Percentiles rank a stretch among this genome's conserved stretches.
Evolutionary conservation across 495 filamentous ascomycete genomes (phyloP).

Genomic region (Tuber microsphaerosporum): DNA sequence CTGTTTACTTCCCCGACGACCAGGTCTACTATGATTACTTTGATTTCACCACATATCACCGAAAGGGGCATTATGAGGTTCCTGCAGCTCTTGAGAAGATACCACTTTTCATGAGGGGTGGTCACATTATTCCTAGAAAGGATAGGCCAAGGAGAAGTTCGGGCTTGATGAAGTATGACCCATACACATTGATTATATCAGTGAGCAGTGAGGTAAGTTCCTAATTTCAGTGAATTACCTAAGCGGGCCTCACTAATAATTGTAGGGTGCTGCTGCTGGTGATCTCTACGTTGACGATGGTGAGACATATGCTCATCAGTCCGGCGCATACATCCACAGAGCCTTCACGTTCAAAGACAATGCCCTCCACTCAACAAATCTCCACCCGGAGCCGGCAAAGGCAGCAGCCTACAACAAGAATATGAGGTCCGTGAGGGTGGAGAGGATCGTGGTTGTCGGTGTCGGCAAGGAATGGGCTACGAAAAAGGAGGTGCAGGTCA

Average conservation of each 20-base stretch:
- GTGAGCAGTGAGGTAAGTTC: constrained; percentile 57
- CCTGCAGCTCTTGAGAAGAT: constrained; percentile 74
- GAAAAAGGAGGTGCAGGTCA: constrained; percentile 61
- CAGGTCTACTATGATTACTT: constrained; percentile 87
- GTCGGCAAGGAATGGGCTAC: constrained; percentile 64
- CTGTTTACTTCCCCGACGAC: constrained; percentile 76
- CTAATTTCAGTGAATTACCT: not conserved
- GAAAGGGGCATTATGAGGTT: constrained; percentile 61
- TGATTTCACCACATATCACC: constrained; percentile 65
- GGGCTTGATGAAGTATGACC: constrained; percentile 85
- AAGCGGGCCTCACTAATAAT: not conserved
- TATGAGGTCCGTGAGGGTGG: constrained; percentile 69
- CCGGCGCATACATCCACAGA: constrained; percentile 79
- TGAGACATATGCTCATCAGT: constrained; percentile 79
- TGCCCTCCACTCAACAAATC: constrained; percentile 49
- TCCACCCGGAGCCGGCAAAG: constrained; percentile 55
- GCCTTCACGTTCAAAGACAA: constrained; percentile 58
- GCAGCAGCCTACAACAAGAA: constrained; percentile 61
- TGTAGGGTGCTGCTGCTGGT: constrained; percentile 55
- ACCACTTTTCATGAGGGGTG: constrained; percentile 82
- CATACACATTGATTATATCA: constrained; percentile 80
- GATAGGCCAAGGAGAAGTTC: constrained; percentile 78
- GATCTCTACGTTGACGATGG: constrained; percentile 88
- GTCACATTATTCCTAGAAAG: constrained; percentile 82
- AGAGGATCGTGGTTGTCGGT: constrained; percentile 74